A percentile compares a stretch with the other conserved stretches of the same genome.
phyloP scores from a whole-genome alignment of 1,284 basidiomycete species.

The Rhodotorula sp. region DNA sequence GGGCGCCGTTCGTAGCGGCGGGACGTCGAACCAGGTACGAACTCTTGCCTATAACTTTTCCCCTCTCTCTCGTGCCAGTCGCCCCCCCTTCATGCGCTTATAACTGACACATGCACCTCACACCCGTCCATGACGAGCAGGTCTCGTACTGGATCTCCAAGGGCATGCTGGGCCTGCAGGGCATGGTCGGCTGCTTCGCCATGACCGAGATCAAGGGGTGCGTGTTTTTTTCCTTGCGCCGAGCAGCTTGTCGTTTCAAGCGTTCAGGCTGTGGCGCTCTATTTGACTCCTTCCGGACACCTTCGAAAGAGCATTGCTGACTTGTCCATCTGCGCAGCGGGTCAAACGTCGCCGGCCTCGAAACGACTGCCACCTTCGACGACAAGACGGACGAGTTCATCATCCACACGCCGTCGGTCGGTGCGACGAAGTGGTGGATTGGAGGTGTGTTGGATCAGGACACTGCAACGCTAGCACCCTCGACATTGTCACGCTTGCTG shows the following conservation, averaged over 20 bases:
- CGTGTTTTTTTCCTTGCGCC: constrained; percentile 55
- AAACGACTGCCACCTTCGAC: constrained; percentile 62
- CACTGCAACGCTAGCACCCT: no score
- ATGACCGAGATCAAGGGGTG: constrained; percentile 55
- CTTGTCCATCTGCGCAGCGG: constrained; percentile 29
- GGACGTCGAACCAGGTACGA: constrained; percentile 39
- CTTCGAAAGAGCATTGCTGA: neutral
- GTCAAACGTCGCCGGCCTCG: constrained; percentile 60
- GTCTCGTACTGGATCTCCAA: constrained; percentile 59
- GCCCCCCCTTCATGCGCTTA: no score
- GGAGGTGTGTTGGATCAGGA: constrained; percentile 45
- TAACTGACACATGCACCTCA: no score
- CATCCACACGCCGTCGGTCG: constrained; percentile 59
- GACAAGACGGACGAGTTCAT: constrained; percentile 58
- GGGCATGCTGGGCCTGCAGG: constrained; percentile 58
- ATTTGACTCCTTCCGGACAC: constrained; percentile 45
- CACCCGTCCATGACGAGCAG: constrained; percentile 48
- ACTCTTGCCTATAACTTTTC: neutral
- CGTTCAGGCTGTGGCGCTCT: constrained; percentile 35
- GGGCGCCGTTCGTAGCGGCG: constrained; percentile 39
- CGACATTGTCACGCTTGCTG: neutral
- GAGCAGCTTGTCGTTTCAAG: constrained; percentile 41
- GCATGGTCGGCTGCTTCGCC: constrained; percentile 61
- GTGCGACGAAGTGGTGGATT: constrained; percentile 62
- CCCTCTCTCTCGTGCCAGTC: no score